Evolutionary conservation across 2,329 filamentous ascomycete species (phyloP), one percentile per base, ranked within the genome.

Genomic region (Xylariales sp.): DNA sequence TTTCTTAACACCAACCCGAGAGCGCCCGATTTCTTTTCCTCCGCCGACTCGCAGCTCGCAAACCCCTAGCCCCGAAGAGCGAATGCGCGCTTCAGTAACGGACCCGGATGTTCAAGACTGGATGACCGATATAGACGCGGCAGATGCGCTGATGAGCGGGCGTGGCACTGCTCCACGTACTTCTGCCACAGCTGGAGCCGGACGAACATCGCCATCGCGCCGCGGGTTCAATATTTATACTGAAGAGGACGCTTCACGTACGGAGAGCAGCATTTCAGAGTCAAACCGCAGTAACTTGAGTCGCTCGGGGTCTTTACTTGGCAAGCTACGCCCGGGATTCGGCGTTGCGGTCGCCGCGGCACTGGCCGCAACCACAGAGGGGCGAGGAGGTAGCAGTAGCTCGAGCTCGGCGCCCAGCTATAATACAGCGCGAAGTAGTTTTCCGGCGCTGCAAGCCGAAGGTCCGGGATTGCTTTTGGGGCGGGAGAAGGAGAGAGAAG

Each of bases 41-140:
- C 75, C 78, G 3, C 75, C 80, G 9, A 75, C 76, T 55, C 80
- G 80, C 39, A 76, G 71, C 2, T 78, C 79, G 0, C 73, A 74
- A 43, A 81, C 80, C 2, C 81, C 82, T 0, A 83, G 80, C 61
- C 81, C 82, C 1, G 83, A 85, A n/a, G 73, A 68, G 23, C 75
- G 73, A 3, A 73, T 76, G 46, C 67, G 72, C 41, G 67, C 50
- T 70, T 72, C 70, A 69, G 72, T 69, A 30, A 75, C 69, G 59
- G 84, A 89, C 71, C 83, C 83, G 0, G 87, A 88, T 39, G 86
- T 89, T 2, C 84, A 85, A 64, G 84, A 85, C 68, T 89, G 87
- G 87, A 85, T 87, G 53, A 82, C 83, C 0, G 85, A 87, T 43
- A 81, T 88, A 1, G 86, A 88, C 67, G 85, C 83, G 2, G 83